Evolutionary conservation across 345 rosid species (phyloP), one percentile per base, ranked within the genome.

Genomic region (Salix koriyanagi): DNA sequence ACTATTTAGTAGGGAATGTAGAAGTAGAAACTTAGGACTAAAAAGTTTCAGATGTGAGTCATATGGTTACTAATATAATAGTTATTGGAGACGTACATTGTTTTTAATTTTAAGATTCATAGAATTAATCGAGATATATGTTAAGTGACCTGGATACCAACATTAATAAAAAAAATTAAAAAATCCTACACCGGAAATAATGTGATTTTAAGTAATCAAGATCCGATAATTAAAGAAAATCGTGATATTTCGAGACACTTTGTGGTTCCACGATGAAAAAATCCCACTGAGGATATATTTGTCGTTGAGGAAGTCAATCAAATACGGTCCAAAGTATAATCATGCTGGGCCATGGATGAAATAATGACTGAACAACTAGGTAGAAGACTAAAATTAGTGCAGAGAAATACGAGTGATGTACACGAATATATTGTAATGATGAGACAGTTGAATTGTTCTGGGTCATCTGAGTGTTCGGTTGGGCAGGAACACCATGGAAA

Each of bases 61-160:
- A 26, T 26, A 26, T 26, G 26, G 26, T 26, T 26, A 26, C 1
- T 26, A 26, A 28, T 28, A 28, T 28, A 0, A 28, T 28, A 0
- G 30, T 28, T 0, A 28, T 0, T 28, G 30, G 0, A 28, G 30
- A 28, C 0, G 0, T 28, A 28, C 1, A 26, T 28, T 28, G 0
- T 28, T 28, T 0, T 30, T 30, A 30, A 30, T 2, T 30, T 30
- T 28, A 28, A 0, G 0, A 28, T 1, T 28, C 0, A 0, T 28
- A 0, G 2, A 30, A 30, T 30, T 30, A 30, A 30, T 30, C 32
- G 4, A 30, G 0, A 30, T 30, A 2, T 0, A 30, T 30, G 2
- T 30, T 30, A 30, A 30, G 0, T 30, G 4, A 0, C 0, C 0
- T 2, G 32, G 0, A 30, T 30, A 30, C 0, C 32, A 0, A 30